Conservation (phyloP, 2,329 filamentous ascomycete genomes). For the Claviceps purpurea region DNA sequence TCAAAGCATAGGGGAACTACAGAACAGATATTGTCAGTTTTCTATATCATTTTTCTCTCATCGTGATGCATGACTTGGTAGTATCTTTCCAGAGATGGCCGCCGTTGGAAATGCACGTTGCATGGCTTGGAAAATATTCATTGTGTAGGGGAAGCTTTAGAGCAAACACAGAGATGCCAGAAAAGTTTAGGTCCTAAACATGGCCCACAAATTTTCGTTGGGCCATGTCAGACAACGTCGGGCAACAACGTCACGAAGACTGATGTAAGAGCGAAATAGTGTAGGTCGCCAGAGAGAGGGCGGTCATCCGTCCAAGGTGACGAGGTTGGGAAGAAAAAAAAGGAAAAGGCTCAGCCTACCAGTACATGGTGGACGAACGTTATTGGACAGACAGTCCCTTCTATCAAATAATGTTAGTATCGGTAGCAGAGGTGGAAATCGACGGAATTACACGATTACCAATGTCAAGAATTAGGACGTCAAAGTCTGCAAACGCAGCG, state of each 20-base stretch:
- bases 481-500: slow-evolving; percentile 14
- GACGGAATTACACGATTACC: slow-evolving; percentile 14
- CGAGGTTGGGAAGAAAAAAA: background rate
- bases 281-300: background rate
- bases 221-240: background rate
- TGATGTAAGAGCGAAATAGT: background rate
- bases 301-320: background rate
- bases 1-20: slow-evolving; percentile 66
- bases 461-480: slow-evolving; percentile 24
- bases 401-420: slow-evolving; percentile 25
- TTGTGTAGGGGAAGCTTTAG: background rate
- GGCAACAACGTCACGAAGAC: background rate
- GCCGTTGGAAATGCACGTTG: background rate
- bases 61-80: background rate
- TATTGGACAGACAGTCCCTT: slow-evolving; percentile 73
- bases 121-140: background rate
- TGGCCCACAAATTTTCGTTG: background rate
- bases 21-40: background rate
- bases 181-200: background rate
- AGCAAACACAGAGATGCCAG: background rate
- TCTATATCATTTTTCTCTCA: background rate
- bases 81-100: background rate
- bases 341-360: slow-evolving; percentile 39
- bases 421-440: background rate
- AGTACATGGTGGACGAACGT: slow-evolving; percentile 74